A percentile compares a stretch with the other conserved stretches of the same genome.
Evolutionary conservation across 164 flowering plant genomes (phyloP).

Genomic region (Vitis cinerea): DNA sequence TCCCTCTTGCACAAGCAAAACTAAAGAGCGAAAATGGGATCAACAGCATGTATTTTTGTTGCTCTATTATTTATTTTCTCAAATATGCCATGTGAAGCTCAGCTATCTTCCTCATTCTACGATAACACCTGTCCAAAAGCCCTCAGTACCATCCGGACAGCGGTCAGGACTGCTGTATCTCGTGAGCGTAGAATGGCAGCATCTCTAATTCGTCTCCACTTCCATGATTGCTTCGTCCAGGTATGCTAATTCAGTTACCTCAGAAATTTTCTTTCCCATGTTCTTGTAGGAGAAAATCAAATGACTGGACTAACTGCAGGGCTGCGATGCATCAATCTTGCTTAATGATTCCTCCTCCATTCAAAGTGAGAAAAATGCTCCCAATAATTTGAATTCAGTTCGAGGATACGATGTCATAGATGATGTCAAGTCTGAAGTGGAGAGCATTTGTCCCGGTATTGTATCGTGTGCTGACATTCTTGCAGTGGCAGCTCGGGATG

Average conservation of each 20-base stretch:
- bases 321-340: slow-evolving; percentile 44
- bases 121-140: slow-evolving; percentile 13
- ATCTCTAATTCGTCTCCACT: slow-evolving; percentile 31
- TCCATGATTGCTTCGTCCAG: slow-evolving; percentile 22
- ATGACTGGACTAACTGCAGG: slow-evolving; percentile 14
- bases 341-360: slow-evolving; percentile 17
- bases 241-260: neutral
- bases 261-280: neutral
- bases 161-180: slow-evolving; percentile 17
- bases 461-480: slow-evolving; percentile 57
- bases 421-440: slow-evolving; percentile 33
- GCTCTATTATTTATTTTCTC: too few species aligned
- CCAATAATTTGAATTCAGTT: slow-evolving; percentile 23
- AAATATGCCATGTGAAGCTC: neutral
- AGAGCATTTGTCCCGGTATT: slow-evolving; percentile 37
- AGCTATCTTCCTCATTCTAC: slow-evolving; percentile 14
- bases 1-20: neutral
- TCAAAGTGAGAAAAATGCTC: slow-evolving; percentile 26
- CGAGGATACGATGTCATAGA: slow-evolving; percentile 48
- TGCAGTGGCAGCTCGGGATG: slow-evolving; percentile 37
- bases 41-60: too few species aligned
- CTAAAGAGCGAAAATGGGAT: too few species aligned
- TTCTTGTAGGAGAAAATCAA: neutral
- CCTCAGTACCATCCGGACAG: slow-evolving; percentile 7
- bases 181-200: slow-evolving; percentile 33